phyloP scores from a whole-genome alignment of 2,329 filamentous ascomycete genomes.

The Fusarium newnesense region DNA sequence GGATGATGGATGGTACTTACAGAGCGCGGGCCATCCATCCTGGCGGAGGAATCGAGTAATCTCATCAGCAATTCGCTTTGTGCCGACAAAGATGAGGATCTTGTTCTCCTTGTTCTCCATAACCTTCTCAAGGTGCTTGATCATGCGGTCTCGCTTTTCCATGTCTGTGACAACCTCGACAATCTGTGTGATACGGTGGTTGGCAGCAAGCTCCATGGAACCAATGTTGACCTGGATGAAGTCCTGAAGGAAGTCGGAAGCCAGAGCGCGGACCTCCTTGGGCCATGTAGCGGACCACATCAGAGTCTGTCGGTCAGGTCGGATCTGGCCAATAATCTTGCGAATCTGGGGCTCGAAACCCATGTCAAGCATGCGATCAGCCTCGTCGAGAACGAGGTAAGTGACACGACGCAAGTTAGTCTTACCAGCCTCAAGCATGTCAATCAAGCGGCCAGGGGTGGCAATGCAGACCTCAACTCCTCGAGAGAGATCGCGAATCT shows the following conservation, averaged over 20 bases:
- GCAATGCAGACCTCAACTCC: conserved; percentile 99
- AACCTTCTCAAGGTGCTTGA: conserved; percentile 96
- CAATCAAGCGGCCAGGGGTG: conserved; percentile 95
- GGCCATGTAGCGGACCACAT: conserved; percentile 99
- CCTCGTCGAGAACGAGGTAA: conserved; percentile 97
- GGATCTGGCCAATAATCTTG: conserved; percentile 98
- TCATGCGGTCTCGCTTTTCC: conserved; percentile 97
- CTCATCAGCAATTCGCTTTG: conserved; percentile 96
- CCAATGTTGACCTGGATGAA: conserved; percentile 99
- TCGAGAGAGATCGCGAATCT: conserved; percentile 93
- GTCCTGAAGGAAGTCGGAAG: conserved; percentile 89
- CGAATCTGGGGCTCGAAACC: conserved; percentile 99
- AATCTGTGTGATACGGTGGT: conserved; percentile 97
- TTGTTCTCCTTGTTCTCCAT: conserved; percentile 98
- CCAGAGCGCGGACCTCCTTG: conserved; percentile 95
- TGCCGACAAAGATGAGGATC: conserved; percentile 91
- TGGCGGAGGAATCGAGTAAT: conserved; percentile 98
- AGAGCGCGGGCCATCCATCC: conserved; percentile 96
- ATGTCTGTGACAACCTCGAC: conserved; percentile 96
- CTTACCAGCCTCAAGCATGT: conserved; percentile 98
- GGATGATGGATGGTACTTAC: conserved; percentile 63
- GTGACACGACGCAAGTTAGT: conserved; percentile 98
- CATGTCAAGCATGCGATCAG: conserved; percentile 99
- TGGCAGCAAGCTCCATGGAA: conserved; percentile 94
- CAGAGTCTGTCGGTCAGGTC: conserved; percentile 97